Base-by-base conservation (phyloP, 2,329 filamentous ascomycete genomes). In the Arthrobotrys sinensis region DNA sequence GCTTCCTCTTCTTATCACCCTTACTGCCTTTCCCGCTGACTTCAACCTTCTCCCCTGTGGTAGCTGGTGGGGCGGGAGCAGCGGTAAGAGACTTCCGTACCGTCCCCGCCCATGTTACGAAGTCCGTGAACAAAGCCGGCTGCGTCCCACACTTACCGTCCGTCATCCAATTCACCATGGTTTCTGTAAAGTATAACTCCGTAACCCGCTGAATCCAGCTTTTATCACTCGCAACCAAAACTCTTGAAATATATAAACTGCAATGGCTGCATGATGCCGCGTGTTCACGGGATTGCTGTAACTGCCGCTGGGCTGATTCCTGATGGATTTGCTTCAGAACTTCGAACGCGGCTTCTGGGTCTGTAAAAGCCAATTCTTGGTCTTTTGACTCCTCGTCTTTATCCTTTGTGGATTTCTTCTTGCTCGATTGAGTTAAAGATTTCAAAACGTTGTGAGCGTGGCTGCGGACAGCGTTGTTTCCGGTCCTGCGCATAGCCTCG, bases 61-160 rank as follows among this genome's bases (percentile, higher is more conserved):
- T 11, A 38, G 19, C 11, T 7, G 14, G 21, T 16, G 40, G 24
- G 2, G 50, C 16, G 34, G 48, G n/a, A 8, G 16, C n/a, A 16
- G 38, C 24, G 8, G 66, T 55, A 7, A 71, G 43, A 8, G 66
- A 66, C 34, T 79, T 79, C 21, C 76, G 46, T 38, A 73, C 69
- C 3, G 76, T 73, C 19, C 76, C 63, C 24, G 68, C 68, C 76
- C 76, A 79, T n/a, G 76, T 79, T 10, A 79, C 76, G 43, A 79
- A 73, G 32, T 79, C 76, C 4, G 76, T 73, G 21, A 79, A 73
- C 12, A 79, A 19, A 11, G 69, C 63, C 12, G 65, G 76, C 24
- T 79, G 76, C 5, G 76, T 64, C 4, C 69, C 69, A 21, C 16
- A 73, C 14, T 79, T 79, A 10, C 43, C n/a, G 10, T 66, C 36